Base-by-base conservation (phyloP, 345 rosid species). In the Salix suchowensis region DNA sequence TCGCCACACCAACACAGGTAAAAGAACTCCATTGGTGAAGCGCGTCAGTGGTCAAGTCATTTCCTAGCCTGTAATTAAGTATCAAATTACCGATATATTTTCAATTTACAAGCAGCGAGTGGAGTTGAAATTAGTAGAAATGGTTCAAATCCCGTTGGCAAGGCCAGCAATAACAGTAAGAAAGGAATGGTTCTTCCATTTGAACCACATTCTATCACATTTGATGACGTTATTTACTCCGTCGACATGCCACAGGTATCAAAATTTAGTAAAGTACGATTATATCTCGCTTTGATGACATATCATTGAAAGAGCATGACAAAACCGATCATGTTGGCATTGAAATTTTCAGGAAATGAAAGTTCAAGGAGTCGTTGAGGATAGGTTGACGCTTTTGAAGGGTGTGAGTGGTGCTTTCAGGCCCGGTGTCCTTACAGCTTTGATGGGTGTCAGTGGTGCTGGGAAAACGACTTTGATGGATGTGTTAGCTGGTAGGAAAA, bases 401-500 rank as follows among this genome's bases (percentile, higher is more conserved):
- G 89, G 92, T 37, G 91, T 93, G 39, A 93, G 88, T 44, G 96
- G 97, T 60, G 86, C 97, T 42, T 92, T 92, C 77, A 87, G 93
- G 84, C 95, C 95, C 14, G 97, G 97, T 5, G 92, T 92, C 74
- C 93, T 92, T 5, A 92, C 97, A 19, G 93, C 94, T 79, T 82
- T 89, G 48, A 91, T 91, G 95, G 95, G 93, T 70, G 90, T 88
- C 46, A 88, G 91, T 21, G 96, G 96, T n/a, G 96, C 96, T 7
- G 96, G 97, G 4, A 93, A 93, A 84, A 91, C 97, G 21, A 92
- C 97, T 75, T 61, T 91, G 73, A 89, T 92, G 97, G 97, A 92
- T 84, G 97, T 92, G 68, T 79, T 92, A 30, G 96, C 97, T 39
- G 97, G 97, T 68, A 86, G 97, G 76, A 93, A 93, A 84, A 89